Evolutionary conservation across 805 yeast genomes (phyloP).

Genomic region (Wickerhamiella allomyrinae): DNA sequence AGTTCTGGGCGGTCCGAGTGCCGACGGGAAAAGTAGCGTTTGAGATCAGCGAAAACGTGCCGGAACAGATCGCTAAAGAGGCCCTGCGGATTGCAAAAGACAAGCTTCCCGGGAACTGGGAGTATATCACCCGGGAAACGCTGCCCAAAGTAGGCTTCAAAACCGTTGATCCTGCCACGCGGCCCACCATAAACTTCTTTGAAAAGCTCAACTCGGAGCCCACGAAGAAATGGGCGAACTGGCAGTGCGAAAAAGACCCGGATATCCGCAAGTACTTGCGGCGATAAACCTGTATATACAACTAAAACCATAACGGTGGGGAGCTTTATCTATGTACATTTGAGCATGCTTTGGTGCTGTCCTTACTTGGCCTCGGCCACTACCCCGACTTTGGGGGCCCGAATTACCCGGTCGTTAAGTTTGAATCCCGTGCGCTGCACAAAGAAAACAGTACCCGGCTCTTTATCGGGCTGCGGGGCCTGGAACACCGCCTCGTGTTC

Average conservation of each 20-base stretch:
- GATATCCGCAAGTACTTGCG: slow-evolving; percentile 50
- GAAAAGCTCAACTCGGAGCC: slow-evolving; percentile 46
- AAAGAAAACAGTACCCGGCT: slow-evolving; percentile 82
- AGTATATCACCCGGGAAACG: slow-evolving; percentile 52
- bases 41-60: slow-evolving; percentile 65
- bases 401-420: slow-evolving; percentile 70
- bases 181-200: slow-evolving; percentile 37
- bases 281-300: slow-evolving; percentile 28
- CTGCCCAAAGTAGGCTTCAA: slow-evolving; percentile 59
- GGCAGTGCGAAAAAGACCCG: slow-evolving; percentile 20
- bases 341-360: background rate
- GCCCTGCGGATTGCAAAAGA: slow-evolving; percentile 79
- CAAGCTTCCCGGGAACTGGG: slow-evolving; percentile 85
- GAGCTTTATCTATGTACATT: background rate
- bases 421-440: slow-evolving; percentile 87
- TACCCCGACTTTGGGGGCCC: slow-evolving; percentile 94
- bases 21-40: slow-evolving; percentile 90
- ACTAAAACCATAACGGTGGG: background rate
- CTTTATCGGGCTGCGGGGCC: slow-evolving; percentile 71
- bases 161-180: slow-evolving; percentile 33
- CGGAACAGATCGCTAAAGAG: slow-evolving; percentile 80
- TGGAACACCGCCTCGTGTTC: slow-evolving; percentile 87
- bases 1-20: slow-evolving; percentile 92
- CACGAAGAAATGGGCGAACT: slow-evolving; percentile 38
- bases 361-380: slow-evolving; percentile 42